Evolutionary conservation across 2,329 filamentous ascomycete genomes (phyloP).

Genomic region (Aspergillus fructus): DNA sequence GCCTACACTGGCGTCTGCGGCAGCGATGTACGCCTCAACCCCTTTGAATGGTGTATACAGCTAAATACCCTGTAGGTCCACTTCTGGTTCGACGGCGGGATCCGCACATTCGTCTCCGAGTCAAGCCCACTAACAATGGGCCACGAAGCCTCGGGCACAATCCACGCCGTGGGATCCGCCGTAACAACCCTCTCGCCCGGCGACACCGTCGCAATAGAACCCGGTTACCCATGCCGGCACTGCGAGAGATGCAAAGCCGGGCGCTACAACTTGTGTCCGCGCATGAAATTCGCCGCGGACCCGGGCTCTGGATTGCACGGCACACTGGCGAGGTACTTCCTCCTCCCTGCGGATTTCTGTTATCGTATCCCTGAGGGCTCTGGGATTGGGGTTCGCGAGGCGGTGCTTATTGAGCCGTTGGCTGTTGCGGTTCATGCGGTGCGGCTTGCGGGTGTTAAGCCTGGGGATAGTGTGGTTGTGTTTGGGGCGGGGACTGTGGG

Average conservation of each 20-base stretch:
- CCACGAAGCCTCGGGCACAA: conserved; percentile 34
- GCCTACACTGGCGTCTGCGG: conserved; percentile 47
- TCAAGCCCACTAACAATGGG: conserved; percentile 31
- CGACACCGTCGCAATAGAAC: conserved; percentile 37
- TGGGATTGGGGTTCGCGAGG: conserved; percentile 41
- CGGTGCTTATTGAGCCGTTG: conserved; percentile 50
- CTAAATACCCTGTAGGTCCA: conserved; percentile 28
- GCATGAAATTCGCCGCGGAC: conserved; percentile 43
- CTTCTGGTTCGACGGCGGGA: conserved; percentile 40
- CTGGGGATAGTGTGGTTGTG: conserved; percentile 51
- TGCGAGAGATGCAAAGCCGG: conserved; percentile 40
- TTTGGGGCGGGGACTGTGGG: conserved; percentile 64
- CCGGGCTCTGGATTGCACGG: conserved; percentile 35
- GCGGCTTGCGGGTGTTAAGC: conserved; percentile 37
- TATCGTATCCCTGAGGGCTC: conserved; percentile 36
- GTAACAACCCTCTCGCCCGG: conserved; percentile 27
- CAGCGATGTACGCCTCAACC: conserved; percentile 30
- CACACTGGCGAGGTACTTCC: conserved; percentile 39
- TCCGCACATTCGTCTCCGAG: conserved; percentile 29
- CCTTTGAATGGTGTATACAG: neutral
- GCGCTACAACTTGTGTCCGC: conserved; percentile 42
- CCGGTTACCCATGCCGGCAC: conserved; percentile 34
- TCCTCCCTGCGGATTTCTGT: conserved; percentile 39
- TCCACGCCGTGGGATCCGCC: conserved; percentile 25
- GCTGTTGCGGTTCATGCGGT: conserved; percentile 49